Evolutionary conservation across 495 filamentous ascomycete species (phyloP), one percentile per base, ranked within the genome.

Genomic region (Penicillium chermesinum): DNA sequence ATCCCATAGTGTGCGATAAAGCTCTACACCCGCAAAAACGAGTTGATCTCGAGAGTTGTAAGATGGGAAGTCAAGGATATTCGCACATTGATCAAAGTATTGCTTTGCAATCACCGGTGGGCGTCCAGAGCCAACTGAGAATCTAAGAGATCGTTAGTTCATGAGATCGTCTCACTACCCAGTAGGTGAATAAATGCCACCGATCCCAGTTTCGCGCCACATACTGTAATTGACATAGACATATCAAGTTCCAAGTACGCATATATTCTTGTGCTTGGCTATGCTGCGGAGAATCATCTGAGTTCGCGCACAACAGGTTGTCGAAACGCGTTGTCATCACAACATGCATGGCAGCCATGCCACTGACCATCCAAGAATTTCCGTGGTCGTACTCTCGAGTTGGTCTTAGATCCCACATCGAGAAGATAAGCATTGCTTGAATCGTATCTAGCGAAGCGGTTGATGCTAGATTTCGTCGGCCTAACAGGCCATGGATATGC

Each of bases 371-470:
- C 54, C 54, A 57, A 1, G 54, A 57, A 38, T 49, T 57, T 0
- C 54, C 41, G 37, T 57, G 54, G n/a, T 57, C 54, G 20, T 52
- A 42, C 14, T 52, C 54, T 37, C 38, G 21, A 0, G 49, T 53
- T 10, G 54, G 54, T 34, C 49, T 36, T 10, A 57, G 33, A 43
- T 57, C 54, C 54, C 54, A 57, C 49, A 57, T 57, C 8, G 54
- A 52, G 16, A 52, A 52, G 1, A 57, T 47, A 7, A 57, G 35
- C 48, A 57, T 53, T 12, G 54, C 37, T 41, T 57, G 54, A n/a
- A 53, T 52, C 14, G 46, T 57, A 37, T 57, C 54, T 1, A 49
- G 49, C 5, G 49, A 52, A 1, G 37, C 15, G 2, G 37, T n/a
- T 1, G 54, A 49, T 0, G 38, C 38, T n/a, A 49, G 42, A 30